Conservation (phyloP, 345 rosid genomes). For the Mallotus nudiflorus region DNA sequence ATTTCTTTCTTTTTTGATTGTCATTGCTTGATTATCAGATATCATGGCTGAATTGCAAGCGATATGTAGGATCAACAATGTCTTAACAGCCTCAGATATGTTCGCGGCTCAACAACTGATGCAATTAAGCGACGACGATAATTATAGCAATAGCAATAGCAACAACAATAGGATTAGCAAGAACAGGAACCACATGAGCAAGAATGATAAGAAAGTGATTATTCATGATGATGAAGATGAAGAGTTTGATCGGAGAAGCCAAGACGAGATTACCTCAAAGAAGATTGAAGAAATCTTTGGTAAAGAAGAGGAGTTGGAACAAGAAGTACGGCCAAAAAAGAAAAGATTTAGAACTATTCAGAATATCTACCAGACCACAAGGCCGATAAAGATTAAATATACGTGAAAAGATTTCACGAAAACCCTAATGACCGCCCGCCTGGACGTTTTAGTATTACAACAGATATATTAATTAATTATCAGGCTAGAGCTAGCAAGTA, state of each 20-base stretch:
- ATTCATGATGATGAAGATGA: neutral
- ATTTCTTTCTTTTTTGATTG: neutral
- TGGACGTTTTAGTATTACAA: neutral
- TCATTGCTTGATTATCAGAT: too few species aligned
- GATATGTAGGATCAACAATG: neutral
- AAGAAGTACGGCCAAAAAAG: slow-evolving; percentile 21
- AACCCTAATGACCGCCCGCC: too few species aligned
- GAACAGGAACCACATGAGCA: neutral
- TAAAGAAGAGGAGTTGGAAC: slow-evolving; percentile 20
- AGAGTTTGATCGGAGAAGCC: slow-evolving; percentile 19
- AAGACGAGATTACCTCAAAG: slow-evolving; percentile 24
- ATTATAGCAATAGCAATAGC: slow-evolving; percentile 6
- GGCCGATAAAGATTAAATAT: slow-evolving; percentile 2
- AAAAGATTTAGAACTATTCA: slow-evolving; percentile 34
- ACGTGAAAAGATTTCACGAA: neutral
- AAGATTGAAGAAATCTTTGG: slow-evolving; percentile 44
- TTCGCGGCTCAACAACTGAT: slow-evolving; percentile 42
- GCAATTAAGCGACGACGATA: slow-evolving; percentile 46
- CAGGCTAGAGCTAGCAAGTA: neutral
- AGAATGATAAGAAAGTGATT: neutral
- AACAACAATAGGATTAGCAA: neutral
- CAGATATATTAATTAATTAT: neutral
- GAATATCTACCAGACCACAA: slow-evolving; percentile 32
- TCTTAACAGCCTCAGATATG: slow-evolving; percentile 31
- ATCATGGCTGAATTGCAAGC: slow-evolving; percentile 14